These are phyloP conservation scores for Talaromyces sp. DNA, from an alignment of 2,329 filamentous ascomycete genomes.

Conservation along the genomic window DNA sequence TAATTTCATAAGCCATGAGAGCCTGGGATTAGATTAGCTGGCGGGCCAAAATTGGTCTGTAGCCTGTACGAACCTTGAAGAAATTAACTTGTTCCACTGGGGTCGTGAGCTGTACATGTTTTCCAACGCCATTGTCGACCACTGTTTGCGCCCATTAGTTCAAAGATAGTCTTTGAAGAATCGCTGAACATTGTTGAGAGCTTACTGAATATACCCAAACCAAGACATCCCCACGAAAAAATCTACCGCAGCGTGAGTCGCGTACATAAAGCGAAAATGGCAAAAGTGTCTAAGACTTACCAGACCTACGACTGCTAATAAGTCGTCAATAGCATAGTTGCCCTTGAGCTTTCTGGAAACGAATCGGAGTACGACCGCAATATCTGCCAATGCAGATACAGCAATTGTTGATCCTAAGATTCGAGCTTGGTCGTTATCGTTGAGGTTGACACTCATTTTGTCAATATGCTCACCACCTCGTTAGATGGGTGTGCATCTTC, in stretches of 20 bases:
- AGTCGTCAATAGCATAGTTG: neutral
- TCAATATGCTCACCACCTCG: neutral
- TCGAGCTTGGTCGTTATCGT: slow-evolving; percentile 3
- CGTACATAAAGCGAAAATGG: neutral
- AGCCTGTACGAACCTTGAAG: neutral
- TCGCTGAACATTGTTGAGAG: neutral
- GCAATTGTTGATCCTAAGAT: slow-evolving; percentile 9
- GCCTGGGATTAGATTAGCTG: neutral
- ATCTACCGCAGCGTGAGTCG: neutral
- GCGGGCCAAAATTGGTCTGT: neutral
- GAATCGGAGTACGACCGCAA: slow-evolving; percentile 27
- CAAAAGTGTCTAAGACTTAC: neutral
- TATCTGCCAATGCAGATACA: neutral
- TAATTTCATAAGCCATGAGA: neutral
- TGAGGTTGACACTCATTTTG: slow-evolving; percentile 7
- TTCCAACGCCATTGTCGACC: neutral
- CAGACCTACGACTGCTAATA: neutral
- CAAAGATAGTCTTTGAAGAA: neutral
- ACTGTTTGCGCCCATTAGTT: neutral
- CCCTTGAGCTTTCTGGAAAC: slow-evolving; percentile 26
- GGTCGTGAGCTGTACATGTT: neutral
- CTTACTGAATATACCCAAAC: neutral
- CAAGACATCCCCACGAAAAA: neutral
- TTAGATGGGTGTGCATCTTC: neutral
- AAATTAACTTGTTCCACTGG: neutral